Conservation (phyloP, 495 filamentous ascomycete genomes). For the Pyrenula massariospora region DNA sequence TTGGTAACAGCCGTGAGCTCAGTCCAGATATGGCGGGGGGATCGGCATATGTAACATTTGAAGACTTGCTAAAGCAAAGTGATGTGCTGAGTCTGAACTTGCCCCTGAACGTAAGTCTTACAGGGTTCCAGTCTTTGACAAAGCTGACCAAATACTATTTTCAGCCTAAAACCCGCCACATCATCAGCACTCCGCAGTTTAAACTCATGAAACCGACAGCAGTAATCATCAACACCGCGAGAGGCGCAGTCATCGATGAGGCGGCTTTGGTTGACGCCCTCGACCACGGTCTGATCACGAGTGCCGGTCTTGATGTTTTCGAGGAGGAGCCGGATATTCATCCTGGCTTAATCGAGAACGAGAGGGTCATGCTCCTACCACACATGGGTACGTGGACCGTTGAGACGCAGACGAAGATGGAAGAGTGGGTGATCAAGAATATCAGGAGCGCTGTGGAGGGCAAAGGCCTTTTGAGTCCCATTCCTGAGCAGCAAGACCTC, state of each 20-base stretch:
- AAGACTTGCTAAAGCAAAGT: conserved; percentile 49
- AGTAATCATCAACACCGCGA: conserved; percentile 61
- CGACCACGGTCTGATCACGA: conserved; percentile 46
- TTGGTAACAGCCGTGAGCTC: conserved; percentile 23
- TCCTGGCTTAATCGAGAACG: conserved; percentile 45
- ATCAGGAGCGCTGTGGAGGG: conserved; percentile 40
- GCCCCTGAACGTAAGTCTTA: conserved; percentile 53
- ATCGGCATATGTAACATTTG: conserved; percentile 57
- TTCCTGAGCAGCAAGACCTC: conserved; percentile 46
- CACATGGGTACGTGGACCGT: conserved; percentile 60
- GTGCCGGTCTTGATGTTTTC: conserved; percentile 56
- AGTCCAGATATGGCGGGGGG: conserved; percentile 42
- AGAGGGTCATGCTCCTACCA: conserved; percentile 50
- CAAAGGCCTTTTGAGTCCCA: conserved; percentile 43
- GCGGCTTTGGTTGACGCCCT: conserved; percentile 54
- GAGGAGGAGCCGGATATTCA: conserved; percentile 59
- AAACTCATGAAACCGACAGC: conserved; percentile 58
- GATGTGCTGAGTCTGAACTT: conserved; percentile 71
- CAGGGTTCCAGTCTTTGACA: neutral
- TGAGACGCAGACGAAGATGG: conserved; percentile 56
- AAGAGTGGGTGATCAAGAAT: conserved; percentile 52
- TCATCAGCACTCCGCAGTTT: conserved; percentile 52
- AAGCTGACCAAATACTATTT: conserved; percentile 8
- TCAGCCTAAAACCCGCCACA: conserved; percentile 53
- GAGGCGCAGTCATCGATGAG: conserved; percentile 61